phyloP scores from a whole-genome alignment of 1,139 yeast species.

The Yamadazyma triangularis region DNA sequence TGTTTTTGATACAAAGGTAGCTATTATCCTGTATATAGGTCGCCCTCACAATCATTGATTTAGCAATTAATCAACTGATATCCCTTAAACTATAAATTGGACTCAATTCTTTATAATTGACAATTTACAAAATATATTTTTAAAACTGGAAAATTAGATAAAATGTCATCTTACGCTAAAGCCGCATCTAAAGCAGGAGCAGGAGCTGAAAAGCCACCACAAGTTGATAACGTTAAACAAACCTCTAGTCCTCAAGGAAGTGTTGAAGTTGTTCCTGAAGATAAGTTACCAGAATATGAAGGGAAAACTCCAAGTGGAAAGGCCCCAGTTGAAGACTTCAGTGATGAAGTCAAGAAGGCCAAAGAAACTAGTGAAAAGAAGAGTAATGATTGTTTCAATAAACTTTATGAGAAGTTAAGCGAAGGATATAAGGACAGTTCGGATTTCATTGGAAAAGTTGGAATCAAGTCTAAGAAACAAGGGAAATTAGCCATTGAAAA shows the following conservation, averaged over 20 bases:
- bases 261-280: constrained; percentile 24
- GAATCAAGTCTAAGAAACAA: constrained; percentile 6
- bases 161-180: constrained; percentile 27
- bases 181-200: constrained; percentile 38
- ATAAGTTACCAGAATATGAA: constrained; percentile 26
- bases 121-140: too few species aligned
- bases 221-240: constrained; percentile 5
- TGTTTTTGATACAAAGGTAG: too few species aligned
- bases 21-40: too few species aligned
- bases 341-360: constrained; percentile 14
- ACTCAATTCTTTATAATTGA: too few species aligned
- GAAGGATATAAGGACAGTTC: constrained; percentile 4
- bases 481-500: constrained; percentile 3
- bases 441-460: constrained; percentile 8
- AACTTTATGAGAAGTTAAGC: constrained; percentile 7
- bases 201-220: constrained; percentile 18
- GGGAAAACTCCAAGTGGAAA: constrained; percentile 18
- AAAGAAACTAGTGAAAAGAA: constrained; percentile 15
- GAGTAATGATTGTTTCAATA: constrained; percentile 14
- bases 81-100: background rate
- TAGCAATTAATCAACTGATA: background rate
- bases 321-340: constrained; percentile 10
- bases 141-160: too few species aligned
- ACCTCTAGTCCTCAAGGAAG: constrained; percentile 21
- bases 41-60: background rate